Evolutionary conservation across 139 green algal species (phyloP), one percentile per base, ranked within the genome.

Genomic region (Closterium sp.): DNA sequence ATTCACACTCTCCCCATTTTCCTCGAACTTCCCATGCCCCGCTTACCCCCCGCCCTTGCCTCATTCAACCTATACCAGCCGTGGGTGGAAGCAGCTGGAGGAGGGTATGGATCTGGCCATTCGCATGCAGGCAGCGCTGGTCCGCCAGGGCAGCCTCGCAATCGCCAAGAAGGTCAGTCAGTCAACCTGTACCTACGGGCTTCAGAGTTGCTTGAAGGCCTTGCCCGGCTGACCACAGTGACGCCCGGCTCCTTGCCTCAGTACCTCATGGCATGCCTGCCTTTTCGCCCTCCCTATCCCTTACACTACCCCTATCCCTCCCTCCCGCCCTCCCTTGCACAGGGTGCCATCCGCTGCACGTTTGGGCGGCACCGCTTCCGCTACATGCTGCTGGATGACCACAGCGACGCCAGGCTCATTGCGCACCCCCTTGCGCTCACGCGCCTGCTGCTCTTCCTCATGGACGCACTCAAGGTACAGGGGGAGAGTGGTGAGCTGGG

Each of bases 141-240:
- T 92, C 23, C 33, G 83, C 21, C 84, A 89, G 25, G 89, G 89
- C 36, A 88, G 89, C 83, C 86, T 88, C 25, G 89, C 76, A 21
- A 88, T 92, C 43, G 86, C 85, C 30, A 92, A 92, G 30, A 88
- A 92, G 89, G 89, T 92, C 30, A 36, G 28, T 66, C 38, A 66
- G 43, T 3, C 43, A n/a, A n/a, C n/a, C n/a, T n/a, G n/a, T n/a
- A n/a, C n/a, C n/a, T n/a, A n/a, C n/a, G n/a, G n/a, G n/a, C n/a
- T n/a, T n/a, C n/a, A n/a, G n/a, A n/a, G n/a, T n/a, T n/a, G n/a
- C n/a, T n/a, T n/a, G n/a, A n/a, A n/a, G n/a, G n/a, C n/a, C n/a
- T n/a, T n/a, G n/a, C n/a, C n/a, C n/a, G n/a, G n/a, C n/a, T n/a
- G 64, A 92, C 83, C 34, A 90, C 31, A 33, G 31, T 16, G 43